These are phyloP conservation scores for Chrysosporium keratinophilum DNA, from an alignment of 2,329 filamentous ascomycete species.

Conservation along the genomic window DNA sequence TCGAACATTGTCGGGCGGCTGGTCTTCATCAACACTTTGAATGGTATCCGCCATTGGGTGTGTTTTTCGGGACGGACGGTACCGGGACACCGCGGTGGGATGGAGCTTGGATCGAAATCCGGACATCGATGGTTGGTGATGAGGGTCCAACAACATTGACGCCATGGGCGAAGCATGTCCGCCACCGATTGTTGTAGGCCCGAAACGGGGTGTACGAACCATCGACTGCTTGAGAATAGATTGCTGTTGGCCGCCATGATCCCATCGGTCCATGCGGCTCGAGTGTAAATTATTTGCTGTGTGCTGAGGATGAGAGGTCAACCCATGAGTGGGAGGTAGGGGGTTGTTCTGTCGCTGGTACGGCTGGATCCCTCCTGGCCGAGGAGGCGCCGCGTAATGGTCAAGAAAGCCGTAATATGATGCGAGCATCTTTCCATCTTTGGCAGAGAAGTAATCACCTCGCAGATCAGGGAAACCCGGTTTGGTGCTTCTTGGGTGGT, in stretches of 20 bases:
- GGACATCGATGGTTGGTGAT: slow-evolving; percentile 37
- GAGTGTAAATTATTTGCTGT: slow-evolving; percentile 23
- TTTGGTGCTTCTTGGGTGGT: slow-evolving; percentile 30
- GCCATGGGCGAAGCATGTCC: slow-evolving; percentile 31
- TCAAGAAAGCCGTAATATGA: slow-evolving; percentile 93
- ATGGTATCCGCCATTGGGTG: slow-evolving; percentile 23
- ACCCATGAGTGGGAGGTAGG: slow-evolving; percentile 57
- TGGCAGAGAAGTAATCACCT: slow-evolving; percentile 87
- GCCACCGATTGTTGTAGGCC: slow-evolving; percentile 23
- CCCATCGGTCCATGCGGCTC: slow-evolving; percentile 19
- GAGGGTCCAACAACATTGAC: slow-evolving; percentile 39
- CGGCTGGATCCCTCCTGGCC: slow-evolving; percentile 53
- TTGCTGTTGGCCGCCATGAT: slow-evolving; percentile 22
- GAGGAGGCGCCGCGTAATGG: slow-evolving; percentile 71
- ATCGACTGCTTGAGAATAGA: background rate
- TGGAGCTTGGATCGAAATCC: slow-evolving; percentile 20
- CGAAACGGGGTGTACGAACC: slow-evolving; percentile 37
- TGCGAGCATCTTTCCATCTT: slow-evolving; percentile 96
- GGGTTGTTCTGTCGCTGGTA: slow-evolving; percentile 42
- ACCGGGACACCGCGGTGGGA: slow-evolving; percentile 22
- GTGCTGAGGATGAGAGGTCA: slow-evolving; percentile 40
- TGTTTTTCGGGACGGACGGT: slow-evolving; percentile 24
- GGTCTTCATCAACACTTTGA: slow-evolving; percentile 25
- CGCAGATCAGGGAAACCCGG: slow-evolving; percentile 52
- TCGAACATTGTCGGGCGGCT: slow-evolving; percentile 16